phyloP scores from a whole-genome alignment of 106 monocot species.

The Iris macrosiphon region DNA sequence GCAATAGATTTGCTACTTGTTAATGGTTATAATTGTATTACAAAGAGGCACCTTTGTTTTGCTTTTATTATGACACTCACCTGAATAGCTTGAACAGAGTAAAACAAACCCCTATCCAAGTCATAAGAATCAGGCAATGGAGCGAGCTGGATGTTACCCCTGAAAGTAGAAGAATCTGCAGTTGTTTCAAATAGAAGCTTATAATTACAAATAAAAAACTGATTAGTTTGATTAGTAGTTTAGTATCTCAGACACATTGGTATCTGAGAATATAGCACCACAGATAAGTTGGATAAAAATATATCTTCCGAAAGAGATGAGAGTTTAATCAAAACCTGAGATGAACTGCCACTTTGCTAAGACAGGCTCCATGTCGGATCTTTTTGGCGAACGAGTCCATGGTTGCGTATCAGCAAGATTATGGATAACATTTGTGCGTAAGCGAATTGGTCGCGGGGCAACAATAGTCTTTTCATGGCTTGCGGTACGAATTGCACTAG shows the following conservation, averaged over 20 bases:
- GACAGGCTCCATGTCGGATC: constrained; percentile 64
- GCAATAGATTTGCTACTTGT: background rate
- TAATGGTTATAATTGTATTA: background rate
- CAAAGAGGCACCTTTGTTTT: background rate
- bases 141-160: constrained; percentile 61
- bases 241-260: background rate
- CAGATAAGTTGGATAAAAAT: background rate
- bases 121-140: constrained; percentile 92
- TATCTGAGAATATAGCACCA: background rate
- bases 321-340: constrained; percentile 46
- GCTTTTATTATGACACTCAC: constrained; percentile 15
- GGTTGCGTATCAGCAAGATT: constrained; percentile 72
- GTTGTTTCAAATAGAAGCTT: constrained; percentile 35
- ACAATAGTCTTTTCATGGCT: constrained; percentile 48
- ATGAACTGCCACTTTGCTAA: constrained; percentile 70
- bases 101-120: constrained; percentile 89
- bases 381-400: constrained; percentile 96
- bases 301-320: background rate
- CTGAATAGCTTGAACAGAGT: constrained; percentile 97
- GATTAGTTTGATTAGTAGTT: constrained; percentile 1
- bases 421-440: constrained; percentile 31
- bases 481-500: constrained; percentile 32
- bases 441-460: constrained; percentile 68
- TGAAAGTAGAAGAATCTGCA: constrained; percentile 78
- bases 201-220: constrained; percentile 10